These are phyloP conservation scores for Exophiala bonariae DNA, from an alignment of 2,329 filamentous ascomycete genomes.

Conservation along the genomic window DNA sequence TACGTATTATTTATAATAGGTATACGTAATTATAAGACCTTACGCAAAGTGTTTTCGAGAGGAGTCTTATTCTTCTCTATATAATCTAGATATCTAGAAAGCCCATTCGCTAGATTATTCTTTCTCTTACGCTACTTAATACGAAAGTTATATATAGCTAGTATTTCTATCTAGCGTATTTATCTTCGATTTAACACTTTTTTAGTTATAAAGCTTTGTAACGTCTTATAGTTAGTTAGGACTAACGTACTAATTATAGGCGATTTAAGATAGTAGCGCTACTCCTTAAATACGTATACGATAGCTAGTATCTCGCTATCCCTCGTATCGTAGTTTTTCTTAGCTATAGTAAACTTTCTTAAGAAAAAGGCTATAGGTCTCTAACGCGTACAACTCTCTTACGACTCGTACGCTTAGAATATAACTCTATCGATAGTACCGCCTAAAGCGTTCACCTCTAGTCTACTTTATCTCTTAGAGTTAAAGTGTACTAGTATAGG, in stretches of 20 bases:
- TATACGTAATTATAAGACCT: neutral
- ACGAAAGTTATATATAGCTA: constrained; percentile 28
- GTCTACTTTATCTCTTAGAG: constrained; percentile 12
- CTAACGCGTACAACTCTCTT: constrained; percentile 11
- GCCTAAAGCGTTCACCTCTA: constrained; percentile 28
- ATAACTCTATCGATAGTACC: constrained; percentile 22
- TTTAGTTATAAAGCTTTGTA: constrained; percentile 31
- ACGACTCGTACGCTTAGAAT: constrained; percentile 11
- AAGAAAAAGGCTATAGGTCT: constrained; percentile 9
- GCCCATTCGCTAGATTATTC: constrained; percentile 24
- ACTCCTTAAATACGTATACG: constrained; percentile 29
- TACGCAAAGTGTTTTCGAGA: neutral
- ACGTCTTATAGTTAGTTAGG: constrained; percentile 29
- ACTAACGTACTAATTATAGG: constrained; percentile 8
- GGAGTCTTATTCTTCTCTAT: neutral
- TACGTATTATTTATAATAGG: neutral
- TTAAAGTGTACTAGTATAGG: constrained; percentile 24
- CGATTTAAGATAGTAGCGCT: constrained; percentile 27
- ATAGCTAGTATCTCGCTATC: constrained; percentile 21
- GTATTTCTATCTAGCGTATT: constrained; percentile 29
- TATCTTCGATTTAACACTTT: constrained; percentile 30
- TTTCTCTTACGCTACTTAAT: constrained; percentile 24
- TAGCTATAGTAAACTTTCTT: constrained; percentile 3
- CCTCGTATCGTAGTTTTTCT: constrained; percentile 14
- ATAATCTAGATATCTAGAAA: constrained; percentile 18